Evolutionary conservation across 169 alveolate genomes (phyloP), one percentile per base, ranked within the genome.

Genomic region (Cryptosporidium andersoni): DNA sequence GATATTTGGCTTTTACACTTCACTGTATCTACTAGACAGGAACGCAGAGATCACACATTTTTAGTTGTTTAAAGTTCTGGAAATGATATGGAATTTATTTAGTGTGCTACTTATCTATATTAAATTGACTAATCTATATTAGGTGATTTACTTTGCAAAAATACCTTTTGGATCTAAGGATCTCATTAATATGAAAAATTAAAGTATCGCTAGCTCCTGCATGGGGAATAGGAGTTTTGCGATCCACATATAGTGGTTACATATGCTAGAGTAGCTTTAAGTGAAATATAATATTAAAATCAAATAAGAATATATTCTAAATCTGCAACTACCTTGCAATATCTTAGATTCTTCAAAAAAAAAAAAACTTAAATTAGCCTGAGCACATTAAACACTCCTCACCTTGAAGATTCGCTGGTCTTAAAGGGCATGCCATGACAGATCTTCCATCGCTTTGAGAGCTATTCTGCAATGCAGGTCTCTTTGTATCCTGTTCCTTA

Each of bases 341-440:
- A 62, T 2, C 36, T 55, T n/a, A 34, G 9, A 55, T 3, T 2
- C 2, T 4, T 53, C 16, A 25, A 25, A 25, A 25, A 25, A 25
- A 25, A 25, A 25, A 25, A 25, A 25, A 11, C 9, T 16, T 16
- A n/a, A 16, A 8, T 55, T 58, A 74, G 9, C 85, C 85, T 39
- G 85, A 74, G 34, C 85, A 74, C 85, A 74, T 74, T 68, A 74
- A 58, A 58, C 85, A 74, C 51, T 74, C 85, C 12, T 14, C 68
- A n/a, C 60, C 85, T 39, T 74, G 55, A 25, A 74, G n/a, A 39
- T 62, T 48, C 8, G 82, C 3, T 4, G 85, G 85, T 45, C 85
- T 74, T 39, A 74, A 9, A 4, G 85, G 74, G 25, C 85, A 74
- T 3, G 85, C 85, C 11, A 60, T 16, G 0, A 48, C 11, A n/a